Percentiles rank a stretch among this genome's conserved stretches.
phyloP scores from a whole-genome alignment of 495 filamentous ascomycete species.

The Lentithecium fluviatile region DNA sequence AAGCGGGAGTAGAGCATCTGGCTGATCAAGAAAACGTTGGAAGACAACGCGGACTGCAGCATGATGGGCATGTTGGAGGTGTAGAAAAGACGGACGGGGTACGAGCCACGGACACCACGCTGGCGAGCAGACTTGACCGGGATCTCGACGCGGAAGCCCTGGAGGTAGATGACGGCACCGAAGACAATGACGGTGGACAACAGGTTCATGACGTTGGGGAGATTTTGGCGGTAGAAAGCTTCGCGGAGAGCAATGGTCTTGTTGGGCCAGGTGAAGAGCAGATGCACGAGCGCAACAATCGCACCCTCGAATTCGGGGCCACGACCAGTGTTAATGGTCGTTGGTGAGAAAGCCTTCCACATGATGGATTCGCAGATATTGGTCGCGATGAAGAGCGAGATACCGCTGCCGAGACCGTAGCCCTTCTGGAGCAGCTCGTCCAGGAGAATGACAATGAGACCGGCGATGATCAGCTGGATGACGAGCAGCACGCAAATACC shows the following conservation, averaged over 20 bases:
- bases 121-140: conserved; percentile 99
- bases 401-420: conserved; percentile 96
- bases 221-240: conserved; percentile 98
- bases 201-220: conserved; percentile 99
- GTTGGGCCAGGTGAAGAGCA: conserved; percentile 96
- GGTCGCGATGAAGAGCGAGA: conserved; percentile 99
- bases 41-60: conserved; percentile 95
- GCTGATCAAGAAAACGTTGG: conserved; percentile 97
- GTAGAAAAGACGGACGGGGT: conserved; percentile 79
- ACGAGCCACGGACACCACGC: conserved; percentile 89
- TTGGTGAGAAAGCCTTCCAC: conserved; percentile 99
- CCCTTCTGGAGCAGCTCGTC: conserved; percentile 99
- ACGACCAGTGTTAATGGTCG: conserved; percentile 98
- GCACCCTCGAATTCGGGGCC: conserved; percentile 99
- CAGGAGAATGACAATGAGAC: conserved; percentile 97
- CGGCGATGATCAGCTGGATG: conserved; percentile 92
- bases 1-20: conserved; percentile 99
- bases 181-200: conserved; percentile 91
- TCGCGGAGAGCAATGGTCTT: conserved; percentile 95
- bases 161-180: conserved; percentile 97
- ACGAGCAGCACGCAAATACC: conserved; percentile 97
- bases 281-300: conserved; percentile 96
- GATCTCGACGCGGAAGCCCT: conserved; percentile 99
- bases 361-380: conserved; percentile 99
- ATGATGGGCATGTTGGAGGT: conserved; percentile 98